Evolutionary conservation across 371 early-diverging fungal genomes (phyloP).

Genomic region (Conidiobolus incongruus): DNA sequence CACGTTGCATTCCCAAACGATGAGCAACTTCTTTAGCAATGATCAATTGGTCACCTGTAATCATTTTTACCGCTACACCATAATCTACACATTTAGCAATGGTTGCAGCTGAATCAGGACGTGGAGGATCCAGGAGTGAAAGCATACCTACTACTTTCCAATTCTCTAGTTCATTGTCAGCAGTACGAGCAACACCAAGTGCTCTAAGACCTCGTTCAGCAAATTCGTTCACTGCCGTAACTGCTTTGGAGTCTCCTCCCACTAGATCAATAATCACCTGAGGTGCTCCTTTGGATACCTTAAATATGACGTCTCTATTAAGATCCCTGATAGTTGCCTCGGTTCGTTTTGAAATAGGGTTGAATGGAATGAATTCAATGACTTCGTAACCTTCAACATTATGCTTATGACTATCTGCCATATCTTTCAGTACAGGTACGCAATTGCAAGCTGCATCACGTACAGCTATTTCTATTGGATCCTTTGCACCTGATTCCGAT

Average conservation of each 20-base stretch:
- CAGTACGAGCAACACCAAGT: constrained; percentile 68
- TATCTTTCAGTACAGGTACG: constrained; percentile 33
- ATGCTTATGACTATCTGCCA: constrained; percentile 16
- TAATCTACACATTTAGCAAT: constrained; percentile 35
- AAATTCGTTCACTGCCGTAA: constrained; percentile 48
- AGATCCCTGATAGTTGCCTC: constrained; percentile 59
- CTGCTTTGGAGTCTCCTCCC: constrained; percentile 54
- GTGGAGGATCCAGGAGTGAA: constrained; percentile 75
- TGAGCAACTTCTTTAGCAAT: constrained; percentile 76
- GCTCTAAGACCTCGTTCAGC: constrained; percentile 77
- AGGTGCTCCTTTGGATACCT: constrained; percentile 87
- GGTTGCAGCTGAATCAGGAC: constrained; percentile 32
- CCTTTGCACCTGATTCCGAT: constrained; percentile 73
- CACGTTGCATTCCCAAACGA: constrained; percentile 58
- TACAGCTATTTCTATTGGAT: constrained; percentile 78
- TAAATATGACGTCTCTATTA: constrained; percentile 36
- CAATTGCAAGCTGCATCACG: constrained; percentile 54
- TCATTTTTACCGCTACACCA: constrained; percentile 73
- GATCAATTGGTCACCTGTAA: constrained; percentile 76
- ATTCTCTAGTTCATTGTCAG: constrained; percentile 32
- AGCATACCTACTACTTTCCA: constrained; percentile 52
- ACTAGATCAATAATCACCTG: constrained; percentile 68
- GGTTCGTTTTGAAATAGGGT: constrained; percentile 75
- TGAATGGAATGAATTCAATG: constrained; percentile 71
- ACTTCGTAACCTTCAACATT: constrained; percentile 70